Base-by-base conservation (phyloP, 495 filamentous ascomycete genomes). In the Annulohypoxylon moriforme region DNA sequence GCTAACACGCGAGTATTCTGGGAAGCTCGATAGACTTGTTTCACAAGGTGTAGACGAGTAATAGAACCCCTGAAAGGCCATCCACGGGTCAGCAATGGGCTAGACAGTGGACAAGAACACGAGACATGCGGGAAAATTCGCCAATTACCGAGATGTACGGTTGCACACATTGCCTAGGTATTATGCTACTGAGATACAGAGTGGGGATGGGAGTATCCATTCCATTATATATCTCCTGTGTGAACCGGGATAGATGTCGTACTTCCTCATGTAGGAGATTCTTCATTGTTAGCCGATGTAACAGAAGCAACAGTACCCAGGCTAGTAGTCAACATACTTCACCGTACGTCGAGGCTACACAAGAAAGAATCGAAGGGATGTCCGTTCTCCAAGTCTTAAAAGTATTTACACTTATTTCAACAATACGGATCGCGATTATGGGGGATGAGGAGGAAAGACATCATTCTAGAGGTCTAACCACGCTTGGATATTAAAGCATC, bases 101-200 rank as follows among this genome's bases (percentile, higher is more conserved):
- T 66, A 61, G 44, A 72, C 49, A 55, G 49, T 25, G 60, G 40
- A 50, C 60, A 62, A 68, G 8, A 14, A 59, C 27, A 69, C 67
- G 66, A 76, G 60, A 76, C 73, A 77, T 57, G 66, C 76, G 73
- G 76, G 63, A 74, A 70, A 72, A 74, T 74, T 68, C 65, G 64
- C 68, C 73, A 77, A 77, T 77, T 74, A 71, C 70, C 68, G 73
- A 77, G 44, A 64, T 70, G 55, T 42, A 68, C 31, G 16, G 71
- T 68, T 44, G 58, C 63, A 63, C 74, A 71, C 14, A 20, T 29
- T 34, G 22, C 47, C 13, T 52, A 67, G 49, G 47, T 38, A 64
- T 70, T 59, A 53, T 61, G 53, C 36, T 69, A 59, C 62, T 44
- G 74, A 69, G 61, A 50, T 60, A 78, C 76, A 65, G 60, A 34